phyloP scores from a whole-genome alignment of 495 filamentous ascomycete species.

The Xylaria bambusicola region DNA sequence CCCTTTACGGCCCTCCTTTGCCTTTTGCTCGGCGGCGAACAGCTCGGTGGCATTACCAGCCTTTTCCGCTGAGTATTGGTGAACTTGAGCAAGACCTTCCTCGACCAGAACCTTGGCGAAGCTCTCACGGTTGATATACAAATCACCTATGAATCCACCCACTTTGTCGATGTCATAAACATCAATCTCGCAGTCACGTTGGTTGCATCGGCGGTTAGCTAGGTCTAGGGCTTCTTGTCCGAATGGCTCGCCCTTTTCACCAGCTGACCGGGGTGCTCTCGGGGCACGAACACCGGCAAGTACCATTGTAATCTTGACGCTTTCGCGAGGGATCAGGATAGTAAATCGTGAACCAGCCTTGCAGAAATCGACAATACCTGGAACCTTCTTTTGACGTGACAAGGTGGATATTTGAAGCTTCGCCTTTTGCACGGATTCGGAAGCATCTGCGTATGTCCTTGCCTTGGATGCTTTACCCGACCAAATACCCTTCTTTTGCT shows the following conservation, averaged over 20 bases:
- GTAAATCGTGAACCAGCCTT: constrained; percentile 95
- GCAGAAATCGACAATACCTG: constrained; percentile 94
- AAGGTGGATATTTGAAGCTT: constrained; percentile 88
- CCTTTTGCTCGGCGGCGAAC: constrained; percentile 79
- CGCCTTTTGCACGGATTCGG: constrained; percentile 89
- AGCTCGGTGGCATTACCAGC: constrained; percentile 86
- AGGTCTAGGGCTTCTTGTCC: constrained; percentile 93
- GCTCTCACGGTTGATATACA: constrained; percentile 94
- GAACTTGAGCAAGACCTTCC: constrained; percentile 88
- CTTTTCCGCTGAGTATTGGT: constrained; percentile 94
- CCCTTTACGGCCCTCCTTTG: constrained; percentile 83
- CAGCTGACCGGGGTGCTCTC: constrained; percentile 71
- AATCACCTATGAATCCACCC: constrained; percentile 93
- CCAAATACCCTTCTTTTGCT: constrained; percentile 90
- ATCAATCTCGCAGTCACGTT: constrained; percentile 96
- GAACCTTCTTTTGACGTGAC: constrained; percentile 86
- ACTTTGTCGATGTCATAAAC: constrained; percentile 94
- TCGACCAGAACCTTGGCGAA: constrained; percentile 93
- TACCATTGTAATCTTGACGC: constrained; percentile 92
- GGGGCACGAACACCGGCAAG: constrained; percentile 94
- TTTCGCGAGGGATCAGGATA: constrained; percentile 87
- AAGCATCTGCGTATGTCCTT: constrained; percentile 83
- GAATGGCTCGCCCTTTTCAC: constrained; percentile 87
- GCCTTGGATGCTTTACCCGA: constrained; percentile 76
- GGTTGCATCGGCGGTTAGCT: constrained; percentile 81